Evolutionary conservation across 441 rosid species (phyloP).

Genomic region (Populus hybrid): DNA sequence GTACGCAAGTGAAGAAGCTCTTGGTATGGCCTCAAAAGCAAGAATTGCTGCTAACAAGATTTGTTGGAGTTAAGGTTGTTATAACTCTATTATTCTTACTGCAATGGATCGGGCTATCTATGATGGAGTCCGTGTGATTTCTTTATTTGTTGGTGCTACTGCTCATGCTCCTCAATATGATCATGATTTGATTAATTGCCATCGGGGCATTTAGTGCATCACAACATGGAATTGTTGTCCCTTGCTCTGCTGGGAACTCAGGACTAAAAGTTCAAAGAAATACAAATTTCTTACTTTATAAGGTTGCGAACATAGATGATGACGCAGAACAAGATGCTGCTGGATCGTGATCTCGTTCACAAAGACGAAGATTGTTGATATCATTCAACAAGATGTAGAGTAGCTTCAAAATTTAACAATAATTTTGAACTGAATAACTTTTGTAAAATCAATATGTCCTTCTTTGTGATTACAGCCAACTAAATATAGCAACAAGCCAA

Average conservation of each 20-base stretch:
- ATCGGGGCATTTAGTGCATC: slow-evolving; percentile 75
- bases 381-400: no score
- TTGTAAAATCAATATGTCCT: no score
- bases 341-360: no score
- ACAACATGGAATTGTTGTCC: slow-evolving; percentile 56
- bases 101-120: slow-evolving; percentile 78
- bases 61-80: slow-evolving; percentile 71
- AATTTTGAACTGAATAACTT: no score
- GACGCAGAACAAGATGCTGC: no score
- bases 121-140: slow-evolving; percentile 77
- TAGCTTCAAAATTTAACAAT: no score
- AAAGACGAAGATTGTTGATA: no score
- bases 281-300: no score
- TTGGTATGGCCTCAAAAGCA: slow-evolving; percentile 78
- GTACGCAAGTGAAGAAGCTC: slow-evolving; percentile 62
- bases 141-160: slow-evolving; percentile 66
- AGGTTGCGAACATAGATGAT: no score
- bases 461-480: no score
- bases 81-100: slow-evolving; percentile 74
- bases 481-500: no score
- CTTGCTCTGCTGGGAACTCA: slow-evolving; percentile 87
- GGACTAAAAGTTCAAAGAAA: slow-evolving; percentile 33
- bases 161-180: slow-evolving; percentile 67
- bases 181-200: slow-evolving; percentile 56
- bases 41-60: slow-evolving; percentile 80